Conservation (phyloP, 2,329 filamentous ascomycete genomes). For the Verruconis gallopava region DNA sequence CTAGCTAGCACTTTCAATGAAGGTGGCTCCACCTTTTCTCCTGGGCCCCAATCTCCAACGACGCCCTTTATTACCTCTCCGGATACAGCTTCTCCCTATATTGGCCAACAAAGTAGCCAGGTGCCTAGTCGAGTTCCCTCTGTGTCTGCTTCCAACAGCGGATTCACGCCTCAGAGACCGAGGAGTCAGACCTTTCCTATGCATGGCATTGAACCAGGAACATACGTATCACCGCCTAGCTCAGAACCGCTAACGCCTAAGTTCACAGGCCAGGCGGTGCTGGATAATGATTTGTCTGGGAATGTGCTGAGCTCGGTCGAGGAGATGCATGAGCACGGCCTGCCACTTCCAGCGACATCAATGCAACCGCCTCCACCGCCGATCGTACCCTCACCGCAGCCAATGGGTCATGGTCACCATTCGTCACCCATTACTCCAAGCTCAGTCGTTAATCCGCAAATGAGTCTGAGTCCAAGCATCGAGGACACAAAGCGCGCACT, state of each 20-base stretch:
- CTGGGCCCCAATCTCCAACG: slow-evolving; percentile 58
- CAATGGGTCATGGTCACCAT: slow-evolving; percentile 10
- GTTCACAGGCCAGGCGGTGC: slow-evolving; percentile 32
- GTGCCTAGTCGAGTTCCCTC: neutral
- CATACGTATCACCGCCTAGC: slow-evolving; percentile 36
- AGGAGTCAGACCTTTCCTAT: slow-evolving; percentile 79
- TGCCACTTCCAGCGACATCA: slow-evolving; percentile 21
- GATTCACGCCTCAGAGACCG: slow-evolving; percentile 35
- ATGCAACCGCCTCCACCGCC: slow-evolving; percentile 36
- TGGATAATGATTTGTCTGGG: slow-evolving; percentile 36
- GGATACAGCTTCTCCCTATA: slow-evolving; percentile 49
- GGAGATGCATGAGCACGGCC: slow-evolving; percentile 20
- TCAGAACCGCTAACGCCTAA: slow-evolving; percentile 45
- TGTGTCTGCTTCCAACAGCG: neutral
- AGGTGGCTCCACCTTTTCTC: slow-evolving; percentile 55
- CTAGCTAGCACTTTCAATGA: slow-evolving; percentile 56
- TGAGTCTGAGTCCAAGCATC: slow-evolving; percentile 59
- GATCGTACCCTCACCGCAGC: slow-evolving; percentile 17
- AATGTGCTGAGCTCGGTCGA: slow-evolving; percentile 28
- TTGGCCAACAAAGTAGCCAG: slow-evolving; percentile 26
- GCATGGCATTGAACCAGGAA: slow-evolving; percentile 9
- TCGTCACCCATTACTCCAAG: slow-evolving; percentile 15
- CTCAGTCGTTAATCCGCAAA: slow-evolving; percentile 32
- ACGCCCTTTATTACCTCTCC: slow-evolving; percentile 63
- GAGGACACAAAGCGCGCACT: slow-evolving; percentile 77